phyloP scores from a whole-genome alignment of 73 alveolate species.

The Effrenium voratum region DNA sequence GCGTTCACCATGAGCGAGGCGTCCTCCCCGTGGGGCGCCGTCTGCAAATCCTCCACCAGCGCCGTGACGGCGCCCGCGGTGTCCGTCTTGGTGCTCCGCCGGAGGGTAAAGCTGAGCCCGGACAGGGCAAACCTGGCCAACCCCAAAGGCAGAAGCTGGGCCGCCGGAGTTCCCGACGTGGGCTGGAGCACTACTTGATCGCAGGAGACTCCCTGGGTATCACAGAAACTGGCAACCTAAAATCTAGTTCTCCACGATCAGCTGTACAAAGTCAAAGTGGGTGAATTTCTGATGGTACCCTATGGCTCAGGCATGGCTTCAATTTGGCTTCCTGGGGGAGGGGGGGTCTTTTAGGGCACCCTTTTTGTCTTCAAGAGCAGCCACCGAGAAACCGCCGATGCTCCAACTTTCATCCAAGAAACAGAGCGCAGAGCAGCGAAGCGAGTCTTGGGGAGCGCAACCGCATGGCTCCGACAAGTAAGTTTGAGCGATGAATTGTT shows the following conservation, averaged over 20 bases:
- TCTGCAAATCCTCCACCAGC: constrained; percentile 33
- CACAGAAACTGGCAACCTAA: background rate
- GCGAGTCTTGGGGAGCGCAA: constrained; percentile 7
- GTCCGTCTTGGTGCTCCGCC: constrained; percentile 28
- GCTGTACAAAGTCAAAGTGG: no score
- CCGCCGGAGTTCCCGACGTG: background rate
- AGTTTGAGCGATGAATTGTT: no score
- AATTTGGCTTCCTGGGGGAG: no score
- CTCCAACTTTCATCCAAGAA: no score
- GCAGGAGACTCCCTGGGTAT: background rate
- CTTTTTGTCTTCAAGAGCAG: no score
- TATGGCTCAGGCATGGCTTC: no score
- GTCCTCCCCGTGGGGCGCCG: constrained; percentile 39
- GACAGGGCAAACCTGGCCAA: background rate
- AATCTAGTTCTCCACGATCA: no score
- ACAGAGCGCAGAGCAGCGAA: background rate
- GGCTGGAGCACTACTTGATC: background rate
- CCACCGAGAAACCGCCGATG: no score
- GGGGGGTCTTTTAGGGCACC: no score
- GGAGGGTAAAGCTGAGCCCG: constrained; percentile 42
- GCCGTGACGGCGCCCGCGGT: constrained; percentile 55
- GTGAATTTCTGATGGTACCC: no score
- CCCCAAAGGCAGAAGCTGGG: background rate
- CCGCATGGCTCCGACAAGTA: constrained; percentile 37
- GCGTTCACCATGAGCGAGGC: constrained; percentile 34